Evolutionary conservation across 2,329 filamentous ascomycete genomes (phyloP).

Genomic region (Alternaria gaisen): DNA sequence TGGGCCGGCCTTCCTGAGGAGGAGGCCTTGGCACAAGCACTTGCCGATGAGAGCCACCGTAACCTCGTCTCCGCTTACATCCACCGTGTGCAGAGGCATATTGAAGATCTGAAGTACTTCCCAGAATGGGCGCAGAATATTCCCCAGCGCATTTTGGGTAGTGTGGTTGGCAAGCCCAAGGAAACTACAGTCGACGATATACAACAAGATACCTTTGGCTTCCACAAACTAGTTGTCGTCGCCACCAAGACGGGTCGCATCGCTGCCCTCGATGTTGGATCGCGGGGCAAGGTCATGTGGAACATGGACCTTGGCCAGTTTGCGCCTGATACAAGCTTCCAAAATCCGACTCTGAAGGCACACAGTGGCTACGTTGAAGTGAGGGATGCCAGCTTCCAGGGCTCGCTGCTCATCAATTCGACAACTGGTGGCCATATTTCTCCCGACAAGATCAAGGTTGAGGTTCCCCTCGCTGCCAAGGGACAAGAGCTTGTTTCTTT

Average conservation of each 20-base stretch:
- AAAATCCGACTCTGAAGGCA: slow-evolving; percentile 61
- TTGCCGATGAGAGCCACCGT: slow-evolving; percentile 86
- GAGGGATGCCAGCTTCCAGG: slow-evolving; percentile 33
- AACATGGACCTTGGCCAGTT: slow-evolving; percentile 70
- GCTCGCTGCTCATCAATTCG: slow-evolving; percentile 44
- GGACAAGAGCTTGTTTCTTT: slow-evolving; percentile 44
- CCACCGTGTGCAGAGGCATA: slow-evolving; percentile 83
- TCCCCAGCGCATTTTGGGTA: slow-evolving; percentile 71
- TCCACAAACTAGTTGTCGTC: slow-evolving; percentile 83
- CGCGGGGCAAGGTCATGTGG: slow-evolving; percentile 80
- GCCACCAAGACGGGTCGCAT: slow-evolving; percentile 82
- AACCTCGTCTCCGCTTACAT: slow-evolving; percentile 84
- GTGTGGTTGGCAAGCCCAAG: slow-evolving; percentile 64
- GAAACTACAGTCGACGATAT: slow-evolving; percentile 63
- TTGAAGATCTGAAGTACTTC: slow-evolving; percentile 78
- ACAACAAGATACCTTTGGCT: slow-evolving; percentile 81
- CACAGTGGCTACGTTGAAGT: slow-evolving; percentile 47
- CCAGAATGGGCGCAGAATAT: slow-evolving; percentile 76
- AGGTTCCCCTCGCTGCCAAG: slow-evolving; percentile 20
- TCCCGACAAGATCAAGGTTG: slow-evolving; percentile 25
- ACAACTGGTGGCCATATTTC: slow-evolving; percentile 43
- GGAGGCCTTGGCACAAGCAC: slow-evolving; percentile 78
- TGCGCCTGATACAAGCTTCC: slow-evolving; percentile 65
- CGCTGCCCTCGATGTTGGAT: slow-evolving; percentile 80
- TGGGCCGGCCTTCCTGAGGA: slow-evolving; percentile 80